Evolutionary conservation across 2,329 filamentous ascomycete genomes (phyloP).

Genomic region (Curvularia verruculosa): DNA sequence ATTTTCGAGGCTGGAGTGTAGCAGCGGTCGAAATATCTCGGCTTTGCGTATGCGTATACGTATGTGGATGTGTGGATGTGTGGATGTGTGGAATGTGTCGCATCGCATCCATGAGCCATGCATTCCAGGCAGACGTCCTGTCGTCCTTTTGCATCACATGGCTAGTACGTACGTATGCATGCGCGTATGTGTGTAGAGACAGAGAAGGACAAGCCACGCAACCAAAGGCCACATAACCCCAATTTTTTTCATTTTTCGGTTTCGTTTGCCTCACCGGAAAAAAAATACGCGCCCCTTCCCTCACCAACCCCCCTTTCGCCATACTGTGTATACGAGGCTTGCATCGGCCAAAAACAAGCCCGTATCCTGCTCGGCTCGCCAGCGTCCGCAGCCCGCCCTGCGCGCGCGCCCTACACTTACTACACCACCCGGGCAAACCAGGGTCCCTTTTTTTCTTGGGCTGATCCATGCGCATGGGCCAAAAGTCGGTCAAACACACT

Average conservation of each 20-base stretch:
- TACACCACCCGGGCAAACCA: too few species aligned
- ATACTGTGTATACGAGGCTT: background rate
- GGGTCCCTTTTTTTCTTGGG: background rate
- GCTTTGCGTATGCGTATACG: background rate
- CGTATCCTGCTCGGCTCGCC: conserved; percentile 4
- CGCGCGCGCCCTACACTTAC: background rate
- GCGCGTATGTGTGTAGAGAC: too few species aligned
- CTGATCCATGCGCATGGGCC: conserved; percentile 20
- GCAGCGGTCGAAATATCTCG: background rate
- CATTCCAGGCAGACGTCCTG: too few species aligned
- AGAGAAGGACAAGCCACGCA: too few species aligned
- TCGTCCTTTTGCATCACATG: too few species aligned
- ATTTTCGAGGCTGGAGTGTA: background rate
- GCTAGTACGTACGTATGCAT: too few species aligned
- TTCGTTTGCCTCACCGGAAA: background rate
- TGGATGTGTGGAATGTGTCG: too few species aligned
- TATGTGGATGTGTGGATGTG: too few species aligned
- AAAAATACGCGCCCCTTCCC: background rate
- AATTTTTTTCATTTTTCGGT: too few species aligned
- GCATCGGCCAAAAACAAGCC: conserved; percentile 5
- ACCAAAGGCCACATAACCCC: too few species aligned
- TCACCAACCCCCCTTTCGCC: background rate
- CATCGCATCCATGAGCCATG: background rate
- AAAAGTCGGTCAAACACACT: conserved; percentile 28
- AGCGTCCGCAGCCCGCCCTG: conserved; percentile 7